These are phyloP conservation scores for Kuraishia ogatae DNA, from an alignment of 805 yeast species.

Conservation along the genomic window DNA sequence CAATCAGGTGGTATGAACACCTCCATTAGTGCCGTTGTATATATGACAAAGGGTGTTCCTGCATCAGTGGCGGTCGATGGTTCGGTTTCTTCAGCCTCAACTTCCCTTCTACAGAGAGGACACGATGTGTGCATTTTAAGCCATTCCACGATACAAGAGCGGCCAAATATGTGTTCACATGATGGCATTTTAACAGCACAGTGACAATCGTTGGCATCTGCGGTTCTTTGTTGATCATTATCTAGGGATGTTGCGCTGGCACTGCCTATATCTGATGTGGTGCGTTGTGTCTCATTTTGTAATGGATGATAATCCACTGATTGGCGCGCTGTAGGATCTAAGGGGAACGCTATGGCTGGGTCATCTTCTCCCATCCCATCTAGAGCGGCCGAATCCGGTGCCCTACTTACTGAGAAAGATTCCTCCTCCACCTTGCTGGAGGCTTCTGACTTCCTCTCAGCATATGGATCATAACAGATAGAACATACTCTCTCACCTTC, in stretches of 20 bases:
- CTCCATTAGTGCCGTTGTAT: slow-evolving; percentile 21
- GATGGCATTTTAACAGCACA: slow-evolving; percentile 58
- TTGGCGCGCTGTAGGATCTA: slow-evolving; percentile 15
- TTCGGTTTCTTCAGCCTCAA: slow-evolving; percentile 19
- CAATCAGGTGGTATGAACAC: slow-evolving; percentile 20
- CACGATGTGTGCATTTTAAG: slow-evolving; percentile 60
- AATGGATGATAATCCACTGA: neutral
- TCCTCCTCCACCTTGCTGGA: neutral
- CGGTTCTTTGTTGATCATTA: slow-evolving; percentile 8
- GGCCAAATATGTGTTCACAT: slow-evolving; percentile 79
- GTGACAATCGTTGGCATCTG: slow-evolving; percentile 28
- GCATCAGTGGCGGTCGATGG: slow-evolving; percentile 2
- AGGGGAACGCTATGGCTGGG: slow-evolving; percentile 18
- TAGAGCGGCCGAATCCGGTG: slow-evolving; percentile 8
- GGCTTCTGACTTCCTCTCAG: neutral
- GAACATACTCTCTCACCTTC: slow-evolving; percentile 26
- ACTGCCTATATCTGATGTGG: neutral
- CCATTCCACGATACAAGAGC: slow-evolving; percentile 76
- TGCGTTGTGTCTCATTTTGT: neutral
- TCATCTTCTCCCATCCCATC: slow-evolving; percentile 10
- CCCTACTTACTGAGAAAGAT: neutral
- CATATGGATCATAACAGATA: slow-evolving; percentile 32
- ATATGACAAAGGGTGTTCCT: slow-evolving; percentile 6
- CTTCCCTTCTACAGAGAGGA: slow-evolving; percentile 70
- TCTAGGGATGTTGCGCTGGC: neutral